Base-by-base conservation (phyloP, 352 stramenopile genomes). In the Pythium coloratum region DNA sequence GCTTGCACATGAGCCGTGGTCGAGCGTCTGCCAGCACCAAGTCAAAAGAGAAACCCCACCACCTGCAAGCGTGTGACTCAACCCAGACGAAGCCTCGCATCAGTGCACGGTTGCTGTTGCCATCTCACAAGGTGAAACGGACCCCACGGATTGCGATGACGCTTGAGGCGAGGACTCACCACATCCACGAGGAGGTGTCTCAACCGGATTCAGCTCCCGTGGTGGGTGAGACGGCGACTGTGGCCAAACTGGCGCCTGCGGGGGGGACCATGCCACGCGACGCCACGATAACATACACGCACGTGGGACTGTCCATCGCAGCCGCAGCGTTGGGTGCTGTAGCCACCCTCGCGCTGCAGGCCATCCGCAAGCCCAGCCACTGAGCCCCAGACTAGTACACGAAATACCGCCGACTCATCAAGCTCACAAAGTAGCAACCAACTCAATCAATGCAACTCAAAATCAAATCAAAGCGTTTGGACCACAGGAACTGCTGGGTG, bases 291-390 rank as follows among this genome's bases (percentile, higher is more conserved):
- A 8, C 44, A 51, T 51, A 51, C 44, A 12, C 44, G 14, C n/a
- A 51, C 44, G 44, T 51, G 18, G 44, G 44, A 28, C 44, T 51
- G n/a, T 51, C 44, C 44, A 51, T 51, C 44, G 44, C 44, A 10
- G 44, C 44, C 18, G 44, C 44, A 51, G 44, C 44, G n/a, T 16
- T 51, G 16, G 44, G 44, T 28, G 44, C 44, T 26, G 44, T 28
- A 24, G 44, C 44, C 44, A 51, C 44, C 16, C 16, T 51, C 44
- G 44, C 44, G 7, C 44, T 51, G 16, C 44, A 51, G 44, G n/a
- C 44, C 16, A 51, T 51, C 44, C 44, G 44, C 44, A 51, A 51
- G 18, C 44, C 44, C 16, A 18, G 44, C n/a, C 44, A 44, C 38
- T 44, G 38, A 44, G 12, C 10, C 38, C 38, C 38, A 18, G 10